Evolutionary conservation across 768 basidiomycete species (phyloP), one percentile per base, ranked within the genome.

Genomic region (Boletellus sp.): DNA sequence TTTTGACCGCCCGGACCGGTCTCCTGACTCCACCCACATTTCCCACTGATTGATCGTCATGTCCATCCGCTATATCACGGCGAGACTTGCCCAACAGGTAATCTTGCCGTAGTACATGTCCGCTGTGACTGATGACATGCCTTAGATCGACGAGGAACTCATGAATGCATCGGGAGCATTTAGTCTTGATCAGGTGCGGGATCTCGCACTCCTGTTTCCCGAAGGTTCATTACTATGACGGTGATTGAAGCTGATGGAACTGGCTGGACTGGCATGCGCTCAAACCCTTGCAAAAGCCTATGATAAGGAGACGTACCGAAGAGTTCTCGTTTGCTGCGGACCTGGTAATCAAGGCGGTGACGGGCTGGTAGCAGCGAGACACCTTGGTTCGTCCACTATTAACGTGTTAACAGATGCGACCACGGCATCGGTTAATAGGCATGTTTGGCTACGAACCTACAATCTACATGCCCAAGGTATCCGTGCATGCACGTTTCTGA

Each of bases 331-430:
- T 11, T 93, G 90, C 61, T 97, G 94, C 64, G 96, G 96, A 16
- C 94, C 96, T 7, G 96, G 96, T 36, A 98, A 98, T 62, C 95
- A 98, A 74, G 92, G 81, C 70, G 96, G 96, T 12, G 96, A 99
- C 70, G 96, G 96, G 4, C 74, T 99, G 0, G 95, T 97, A 22
- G 96, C 96, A 24, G 96, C 96, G 37, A 78, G 95, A 38, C 96
- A 99, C 71, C 79, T 99, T 8, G 83, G 91, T 90, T 56, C 47
- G 80, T 53, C 33, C 32, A 19, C 23, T 22, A n/a, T 34, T 28
- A 22, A 6, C 8, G 3, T 11, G 33, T 19, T 19, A 17, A 22
- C 50, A 37, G 46, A 24, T 50, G 32, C 13, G 45, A 17, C 12
- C 39, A 35, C 35, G 13, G 44, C 42, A 12, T 2, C 17, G 19